phyloP scores from a whole-genome alignment of 768 basidiomycete species.

The Mycena latifolia region DNA sequence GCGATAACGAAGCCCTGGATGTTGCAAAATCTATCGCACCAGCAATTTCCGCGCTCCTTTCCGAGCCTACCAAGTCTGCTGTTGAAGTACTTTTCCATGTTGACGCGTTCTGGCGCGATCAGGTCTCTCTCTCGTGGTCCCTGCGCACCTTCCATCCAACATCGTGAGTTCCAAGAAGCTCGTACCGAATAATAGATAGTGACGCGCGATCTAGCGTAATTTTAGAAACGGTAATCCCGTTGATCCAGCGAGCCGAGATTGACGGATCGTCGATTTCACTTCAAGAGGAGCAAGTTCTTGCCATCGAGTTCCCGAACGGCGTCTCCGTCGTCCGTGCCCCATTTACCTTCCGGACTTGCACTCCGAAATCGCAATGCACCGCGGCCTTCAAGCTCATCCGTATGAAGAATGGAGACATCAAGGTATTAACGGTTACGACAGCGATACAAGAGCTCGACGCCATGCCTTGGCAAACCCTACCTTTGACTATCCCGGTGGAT shows the following conservation, averaged over 20 bases:
- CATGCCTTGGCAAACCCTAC: conserved; percentile 20
- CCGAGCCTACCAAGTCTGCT: conserved; percentile 3
- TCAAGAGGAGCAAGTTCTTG: conserved; percentile 19
- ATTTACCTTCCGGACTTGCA: conserved; percentile 24
- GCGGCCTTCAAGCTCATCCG: conserved; percentile 35
- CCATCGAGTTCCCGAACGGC: conserved; percentile 30
- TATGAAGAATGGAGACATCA: conserved; percentile 26
- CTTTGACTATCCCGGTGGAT: neutral
- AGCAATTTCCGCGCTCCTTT: conserved; percentile 12
- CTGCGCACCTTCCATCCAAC: conserved; percentile 44
- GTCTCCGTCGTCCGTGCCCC: conserved; percentile 32
- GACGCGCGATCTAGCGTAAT: conserved; percentile 13
- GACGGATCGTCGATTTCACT: conserved; percentile 23
- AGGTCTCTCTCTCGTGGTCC: conserved; percentile 46
- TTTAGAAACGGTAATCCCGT: conserved; percentile 11
- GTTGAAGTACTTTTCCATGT: conserved; percentile 32
- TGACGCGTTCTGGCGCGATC: conserved; percentile 48
- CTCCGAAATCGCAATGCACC: conserved; percentile 27
- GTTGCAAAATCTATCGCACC: conserved; percentile 27
- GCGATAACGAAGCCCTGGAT: conserved; percentile 21
- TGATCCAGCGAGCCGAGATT: conserved; percentile 24
- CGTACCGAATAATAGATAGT: neutral
- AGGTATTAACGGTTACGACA: conserved; percentile 32
- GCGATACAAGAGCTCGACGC: conserved; percentile 25
- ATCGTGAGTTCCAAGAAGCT: neutral